Percentiles rank a stretch among this genome's conserved stretches.
phyloP scores from a whole-genome alignment of 1,139 yeast species.

The Yamadazyma trypodendri region DNA sequence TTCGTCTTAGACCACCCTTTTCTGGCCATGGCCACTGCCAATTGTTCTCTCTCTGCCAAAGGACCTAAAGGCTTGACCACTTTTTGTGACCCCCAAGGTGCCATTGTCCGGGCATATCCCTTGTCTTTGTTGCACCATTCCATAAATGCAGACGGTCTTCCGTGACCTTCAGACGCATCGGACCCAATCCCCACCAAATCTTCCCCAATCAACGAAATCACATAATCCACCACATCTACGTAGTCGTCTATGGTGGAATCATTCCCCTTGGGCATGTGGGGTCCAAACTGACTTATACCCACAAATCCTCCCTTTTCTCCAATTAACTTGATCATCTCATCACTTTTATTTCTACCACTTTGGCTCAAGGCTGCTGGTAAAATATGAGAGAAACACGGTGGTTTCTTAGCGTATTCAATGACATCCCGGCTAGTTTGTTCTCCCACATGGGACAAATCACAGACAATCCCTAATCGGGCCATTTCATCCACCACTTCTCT shows the following conservation, averaged over 20 bases:
- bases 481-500: conserved; percentile 40
- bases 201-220: conserved; percentile 14
- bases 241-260: conserved; percentile 17
- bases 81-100: conserved; percentile 17
- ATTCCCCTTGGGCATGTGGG: conserved; percentile 17
- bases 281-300: conserved; percentile 16
- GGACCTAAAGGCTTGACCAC: conserved; percentile 17
- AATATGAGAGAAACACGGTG: conserved; percentile 49
- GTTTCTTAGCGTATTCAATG: conserved; percentile 39
- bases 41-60: conserved; percentile 14
- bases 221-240: conserved; percentile 16
- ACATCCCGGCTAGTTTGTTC: conserved; percentile 48
- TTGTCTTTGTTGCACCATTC: conserved; percentile 17
- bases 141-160: conserved; percentile 16
- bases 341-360: conserved; percentile 15
- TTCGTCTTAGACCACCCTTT: conserved; percentile 14
- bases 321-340: conserved; percentile 13
- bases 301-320: conserved; percentile 17
- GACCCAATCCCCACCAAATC: conserved; percentile 17
- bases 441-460: conserved; percentile 52
- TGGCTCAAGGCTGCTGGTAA: conserved; percentile 12
- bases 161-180: conserved; percentile 17
- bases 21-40: conserved; percentile 16
- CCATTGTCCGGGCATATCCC: conserved; percentile 14
- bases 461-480: conserved; percentile 55